Conservation (phyloP, 306 rosid species). For the Purshia tridentata region DNA sequence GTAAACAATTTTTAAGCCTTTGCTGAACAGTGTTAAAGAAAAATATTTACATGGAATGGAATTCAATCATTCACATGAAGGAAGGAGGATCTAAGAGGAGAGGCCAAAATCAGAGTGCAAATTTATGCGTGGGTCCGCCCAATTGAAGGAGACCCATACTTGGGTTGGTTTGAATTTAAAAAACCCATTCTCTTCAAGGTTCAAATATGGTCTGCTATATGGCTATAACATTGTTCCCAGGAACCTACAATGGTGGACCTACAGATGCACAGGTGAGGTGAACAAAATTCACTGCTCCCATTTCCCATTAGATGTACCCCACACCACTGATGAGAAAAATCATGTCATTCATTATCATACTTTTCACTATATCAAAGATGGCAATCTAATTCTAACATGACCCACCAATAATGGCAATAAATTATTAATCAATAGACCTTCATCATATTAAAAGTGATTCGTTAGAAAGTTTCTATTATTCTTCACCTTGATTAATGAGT, state of each 20-base stretch:
- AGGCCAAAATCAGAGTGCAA: background rate
- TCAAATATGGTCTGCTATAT: background rate
- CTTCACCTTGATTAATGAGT: background rate
- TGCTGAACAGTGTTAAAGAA: too few relatives aligned
- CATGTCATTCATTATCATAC: background rate
- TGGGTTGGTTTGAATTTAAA: background rate
- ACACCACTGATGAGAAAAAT: constrained; percentile 3
- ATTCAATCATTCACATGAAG: background rate
- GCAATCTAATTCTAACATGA: background rate
- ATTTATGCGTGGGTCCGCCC: background rate
- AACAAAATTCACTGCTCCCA: background rate
- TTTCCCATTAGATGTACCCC: background rate
- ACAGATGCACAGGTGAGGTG: background rate
- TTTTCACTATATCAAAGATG: background rate
- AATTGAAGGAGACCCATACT: constrained; percentile 2
- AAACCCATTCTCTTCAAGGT: background rate
- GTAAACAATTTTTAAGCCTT: background rate
- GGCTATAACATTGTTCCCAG: background rate
- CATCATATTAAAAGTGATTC: background rate
- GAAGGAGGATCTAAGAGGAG: constrained; percentile 2
- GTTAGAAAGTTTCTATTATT: background rate
- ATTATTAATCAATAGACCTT: background rate
- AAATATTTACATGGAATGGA: background rate
- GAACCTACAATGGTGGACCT: constrained; percentile 8
- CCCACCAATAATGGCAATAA: background rate